phyloP scores from a whole-genome alignment of 148 eudicot species.

The Vaccinium vitisidaea region DNA sequence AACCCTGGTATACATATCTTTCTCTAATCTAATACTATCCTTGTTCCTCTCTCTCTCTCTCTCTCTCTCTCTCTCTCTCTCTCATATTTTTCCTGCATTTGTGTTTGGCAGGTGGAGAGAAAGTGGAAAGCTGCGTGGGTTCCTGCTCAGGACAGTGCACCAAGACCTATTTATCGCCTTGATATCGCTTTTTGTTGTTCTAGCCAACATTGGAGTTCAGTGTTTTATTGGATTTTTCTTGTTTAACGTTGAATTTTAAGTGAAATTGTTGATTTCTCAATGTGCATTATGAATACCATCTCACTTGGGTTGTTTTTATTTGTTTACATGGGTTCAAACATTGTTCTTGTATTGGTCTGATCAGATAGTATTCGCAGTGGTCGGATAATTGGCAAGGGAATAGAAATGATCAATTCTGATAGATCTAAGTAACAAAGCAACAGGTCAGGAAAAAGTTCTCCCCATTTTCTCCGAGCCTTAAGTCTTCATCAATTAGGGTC shows the following conservation, averaged over 20 bases:
- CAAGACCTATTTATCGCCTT: conserved; percentile 36
- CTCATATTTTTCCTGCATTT: background rate
- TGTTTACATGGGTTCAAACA: background rate
- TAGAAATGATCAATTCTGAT: background rate
- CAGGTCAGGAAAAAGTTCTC: background rate
- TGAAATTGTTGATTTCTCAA: background rate
- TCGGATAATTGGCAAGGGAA: background rate
- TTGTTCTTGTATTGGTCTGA: background rate
- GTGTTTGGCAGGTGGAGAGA: conserved; percentile 40
- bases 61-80: background rate
- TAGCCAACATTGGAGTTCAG: background rate
- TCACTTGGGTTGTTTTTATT: background rate
- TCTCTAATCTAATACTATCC: background rate
- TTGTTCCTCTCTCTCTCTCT: background rate
- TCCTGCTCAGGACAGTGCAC: conserved; percentile 43
- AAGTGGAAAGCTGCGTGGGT: conserved; percentile 43
- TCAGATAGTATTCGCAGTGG: background rate
- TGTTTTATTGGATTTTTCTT: background rate
- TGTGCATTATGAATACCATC: background rate
- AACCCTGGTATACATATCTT: conserved; percentile 33
- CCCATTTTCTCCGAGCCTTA: background rate
- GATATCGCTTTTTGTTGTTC: background rate
- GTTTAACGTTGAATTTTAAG: background rate
- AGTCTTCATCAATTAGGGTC: background rate
- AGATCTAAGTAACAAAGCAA: background rate